Base-by-base conservation (phyloP, 441 rosid species). In the Croton laevigatus region DNA sequence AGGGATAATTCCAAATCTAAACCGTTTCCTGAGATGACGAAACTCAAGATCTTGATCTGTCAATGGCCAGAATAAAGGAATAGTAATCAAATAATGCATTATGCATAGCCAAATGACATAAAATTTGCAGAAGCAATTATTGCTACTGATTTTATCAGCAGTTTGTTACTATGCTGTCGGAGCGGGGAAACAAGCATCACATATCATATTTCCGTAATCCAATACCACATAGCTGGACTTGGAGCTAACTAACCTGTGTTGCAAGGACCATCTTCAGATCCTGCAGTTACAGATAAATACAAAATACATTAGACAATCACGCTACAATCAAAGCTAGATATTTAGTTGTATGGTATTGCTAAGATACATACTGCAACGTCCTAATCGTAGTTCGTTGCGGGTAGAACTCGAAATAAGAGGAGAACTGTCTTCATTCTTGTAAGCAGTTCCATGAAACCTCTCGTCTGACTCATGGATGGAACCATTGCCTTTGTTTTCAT, bases 1-100 rank as follows among this genome's bases (percentile, higher is more conserved):
- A 27, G 96, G 98, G 72, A 90, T 90, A 80, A 94, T 82, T 74
- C 98, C 97, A 54, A 94, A 86, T 79, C 95, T 83, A 64, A 89
- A 84, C 67, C 71, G 62, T 71, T 78, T 86, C 73, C 78, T 80
- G 72, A 72, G 86, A 68, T 78, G 75, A 45, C 73, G 80, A 73
- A 81, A 82, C 58, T 81, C 76, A 19, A 76, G 58, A 79, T 82
- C 85, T 69, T 76, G 80, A 82, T 72, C 85, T 80, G 81, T 75
- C 36, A 69, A 38, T 79, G 59, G 45, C 75, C 73, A 81, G 60
- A 74, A 60, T 14, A 74, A 78, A 69, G 79, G 5, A 65, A 52
- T 20, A 45, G 38, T 48, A n/a, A 61, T 72, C n/a, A 78, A 68
- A 45, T 59, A 38, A 45, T 32, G 67, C 65, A 66, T 65, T n/a